phyloP scores from a whole-genome alignment of 345 rosid genomes.

The Cardiospermum halicacabum region DNA sequence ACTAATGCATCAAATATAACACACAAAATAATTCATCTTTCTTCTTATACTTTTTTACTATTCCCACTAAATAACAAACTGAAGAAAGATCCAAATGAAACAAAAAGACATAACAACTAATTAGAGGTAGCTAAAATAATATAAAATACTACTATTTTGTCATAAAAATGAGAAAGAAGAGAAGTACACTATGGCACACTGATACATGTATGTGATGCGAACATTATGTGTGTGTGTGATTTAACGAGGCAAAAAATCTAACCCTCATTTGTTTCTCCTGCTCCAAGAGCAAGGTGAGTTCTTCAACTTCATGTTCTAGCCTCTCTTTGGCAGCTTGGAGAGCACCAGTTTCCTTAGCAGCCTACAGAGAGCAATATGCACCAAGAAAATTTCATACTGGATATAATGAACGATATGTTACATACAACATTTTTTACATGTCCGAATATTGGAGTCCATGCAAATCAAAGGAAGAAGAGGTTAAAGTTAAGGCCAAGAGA shows the following conservation, averaged over 20 bases:
- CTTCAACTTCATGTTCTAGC: slow-evolving; percentile 92
- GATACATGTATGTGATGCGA: no score
- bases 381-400: slow-evolving; percentile 2
- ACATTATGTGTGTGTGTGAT: no score
- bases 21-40: slow-evolving; percentile 6
- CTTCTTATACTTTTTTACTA: slow-evolving; percentile 1
- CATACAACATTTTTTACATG: background rate
- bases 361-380: slow-evolving; percentile 42
- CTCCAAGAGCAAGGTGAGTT: slow-evolving; percentile 75
- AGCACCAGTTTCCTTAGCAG: slow-evolving; percentile 94
- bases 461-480: background rate
- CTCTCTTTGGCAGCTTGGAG: slow-evolving; percentile 92
- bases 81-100: background rate
- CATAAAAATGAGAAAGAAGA: no score
- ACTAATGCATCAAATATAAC: background rate
- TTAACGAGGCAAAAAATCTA: slow-evolving; percentile 13
- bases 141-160: no score
- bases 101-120: no score
- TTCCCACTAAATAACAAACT: slow-evolving; percentile 7
- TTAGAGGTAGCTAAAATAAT: no score
- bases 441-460: background rate
- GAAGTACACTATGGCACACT: no score
- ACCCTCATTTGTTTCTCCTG: slow-evolving; percentile 88
- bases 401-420: background rate
- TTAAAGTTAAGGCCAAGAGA: background rate